Conservation (phyloP, 306 rosid species). For the Lablab purpureus region DNA sequence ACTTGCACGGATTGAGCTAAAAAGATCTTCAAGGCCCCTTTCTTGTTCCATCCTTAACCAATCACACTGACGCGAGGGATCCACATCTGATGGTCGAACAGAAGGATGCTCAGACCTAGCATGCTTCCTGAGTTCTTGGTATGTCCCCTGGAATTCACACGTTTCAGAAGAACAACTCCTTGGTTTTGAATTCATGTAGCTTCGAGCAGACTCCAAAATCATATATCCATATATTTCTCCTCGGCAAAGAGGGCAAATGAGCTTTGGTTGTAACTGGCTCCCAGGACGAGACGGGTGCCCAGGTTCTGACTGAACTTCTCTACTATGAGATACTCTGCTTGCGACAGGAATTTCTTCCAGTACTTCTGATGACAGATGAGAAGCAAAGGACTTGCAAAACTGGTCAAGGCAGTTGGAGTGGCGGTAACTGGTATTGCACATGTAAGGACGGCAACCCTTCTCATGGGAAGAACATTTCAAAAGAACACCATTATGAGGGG, state of each 20-base stretch:
- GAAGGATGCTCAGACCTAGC: slow-evolving; percentile 83
- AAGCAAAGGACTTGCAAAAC: slow-evolving; percentile 72
- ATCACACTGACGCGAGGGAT: slow-evolving; percentile 60
- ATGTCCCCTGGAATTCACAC: slow-evolving; percentile 71
- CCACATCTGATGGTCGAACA: slow-evolving; percentile 78
- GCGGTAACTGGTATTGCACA: slow-evolving; percentile 86
- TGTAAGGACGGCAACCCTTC: slow-evolving; percentile 78
- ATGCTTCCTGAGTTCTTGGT: slow-evolving; percentile 81
- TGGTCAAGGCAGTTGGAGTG: slow-evolving; percentile 92
- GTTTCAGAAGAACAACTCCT: slow-evolving; percentile 83
- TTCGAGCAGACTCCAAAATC: slow-evolving; percentile 70
- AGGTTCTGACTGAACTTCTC: slow-evolving; percentile 50
- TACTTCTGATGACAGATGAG: slow-evolving; percentile 55
- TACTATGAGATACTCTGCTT: slow-evolving; percentile 49
- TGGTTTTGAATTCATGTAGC: slow-evolving; percentile 64
- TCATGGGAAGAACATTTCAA: slow-evolving; percentile 76
- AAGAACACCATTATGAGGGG: slow-evolving; percentile 82
- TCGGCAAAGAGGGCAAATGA: slow-evolving; percentile 84
- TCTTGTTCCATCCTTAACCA: slow-evolving; percentile 80
- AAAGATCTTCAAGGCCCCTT: slow-evolving; percentile 64
- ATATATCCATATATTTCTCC: slow-evolving; percentile 78
- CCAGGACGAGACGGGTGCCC: slow-evolving; percentile 49
- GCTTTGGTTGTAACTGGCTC: slow-evolving; percentile 53
- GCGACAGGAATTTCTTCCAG: slow-evolving; percentile 66
- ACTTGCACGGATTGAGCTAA: slow-evolving; percentile 63